Evolutionary conservation across 176 grass and related monocot genomes (phyloP), one percentile per base, ranked within the genome.

Genomic region (Musa schizocarpa): DNA sequence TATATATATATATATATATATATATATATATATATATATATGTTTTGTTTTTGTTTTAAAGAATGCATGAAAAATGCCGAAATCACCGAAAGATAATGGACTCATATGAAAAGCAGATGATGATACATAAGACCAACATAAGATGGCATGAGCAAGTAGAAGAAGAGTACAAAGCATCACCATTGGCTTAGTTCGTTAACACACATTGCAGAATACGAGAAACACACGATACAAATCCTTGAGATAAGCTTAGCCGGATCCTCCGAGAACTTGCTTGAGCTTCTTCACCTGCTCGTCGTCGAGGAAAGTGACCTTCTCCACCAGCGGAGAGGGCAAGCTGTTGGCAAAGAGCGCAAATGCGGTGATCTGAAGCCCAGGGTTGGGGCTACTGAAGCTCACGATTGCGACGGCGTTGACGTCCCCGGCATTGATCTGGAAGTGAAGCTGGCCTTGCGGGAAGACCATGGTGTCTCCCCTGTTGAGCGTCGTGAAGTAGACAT

Each of bases 281-380:
- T 27, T 77, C 75, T 65, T 77, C 54, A 77, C 59, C 75, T 77
- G 19, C 16, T 9, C 75, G 12, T 66, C 75, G 43, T 77, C 75
- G 34, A 77, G 75, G 34, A 77, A 77, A 9, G 75, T 77, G 34
- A 77, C 75, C 34, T 52, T 63, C 54, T 77, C 75, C 48, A 77
- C 75, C 1, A 77, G 19, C 12, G 7, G 12, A 5, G 75, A 65
- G 43, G 75, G 75, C 75, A 77, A 52, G 61, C 5, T 11, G 75
- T 77, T 77, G 59, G 16, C 61, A 6, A 77, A 77, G 1, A 77
- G 75, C 75, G 75, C 61, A 9, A 17, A 53, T 10, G 19, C 1
- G 13, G 75, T 77, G 34, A 77, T 77, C 43, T 74, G 72, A 9
- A 74, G 53, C 53, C 72, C 53, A 0, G 72, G 72, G 72, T 34